Evolutionary conservation across 1,139 yeast species (phyloP).

Genomic region (Yamadazyma conglobata): DNA sequence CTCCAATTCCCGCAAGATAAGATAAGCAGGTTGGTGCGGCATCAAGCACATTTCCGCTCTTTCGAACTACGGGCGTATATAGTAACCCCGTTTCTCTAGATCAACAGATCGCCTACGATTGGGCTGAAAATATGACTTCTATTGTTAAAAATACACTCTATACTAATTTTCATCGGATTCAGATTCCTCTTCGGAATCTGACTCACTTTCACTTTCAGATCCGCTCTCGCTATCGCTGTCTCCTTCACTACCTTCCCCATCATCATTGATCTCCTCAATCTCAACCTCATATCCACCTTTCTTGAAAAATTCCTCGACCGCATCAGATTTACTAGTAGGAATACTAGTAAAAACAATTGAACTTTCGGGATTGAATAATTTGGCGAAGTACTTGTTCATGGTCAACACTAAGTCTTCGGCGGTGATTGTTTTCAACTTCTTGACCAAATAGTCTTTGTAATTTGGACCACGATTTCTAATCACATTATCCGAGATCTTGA

Average conservation of each 20-base stretch:
- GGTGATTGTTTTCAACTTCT: constrained; percentile 49
- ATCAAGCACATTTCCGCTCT: too few relatives aligned
- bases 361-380: constrained; percentile 52
- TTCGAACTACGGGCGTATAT: too few relatives aligned
- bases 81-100: too few relatives aligned
- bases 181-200: constrained; percentile 1
- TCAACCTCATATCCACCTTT: constrained; percentile 58
- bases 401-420: constrained; percentile 53
- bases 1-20: too few relatives aligned
- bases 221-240: constrained; percentile 21
- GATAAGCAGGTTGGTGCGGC: too few relatives aligned
- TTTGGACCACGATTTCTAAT: constrained; percentile 70
- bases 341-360: constrained; percentile 70
- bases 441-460: constrained; percentile 48
- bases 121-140: too few relatives aligned
- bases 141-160: too few relatives aligned
- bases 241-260: constrained; percentile 39
- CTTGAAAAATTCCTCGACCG: constrained; percentile 45
- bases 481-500: constrained; percentile 62
- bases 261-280: constrained; percentile 48
- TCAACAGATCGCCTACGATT: too few relatives aligned
- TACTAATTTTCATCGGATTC: constrained; percentile 2
- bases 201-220: constrained; percentile 22
- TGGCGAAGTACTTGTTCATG: constrained; percentile 56
- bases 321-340: constrained; percentile 60